Evolutionary conservation across 306 rosid genomes (phyloP).

Genomic region (Luffa acutangula): DNA sequence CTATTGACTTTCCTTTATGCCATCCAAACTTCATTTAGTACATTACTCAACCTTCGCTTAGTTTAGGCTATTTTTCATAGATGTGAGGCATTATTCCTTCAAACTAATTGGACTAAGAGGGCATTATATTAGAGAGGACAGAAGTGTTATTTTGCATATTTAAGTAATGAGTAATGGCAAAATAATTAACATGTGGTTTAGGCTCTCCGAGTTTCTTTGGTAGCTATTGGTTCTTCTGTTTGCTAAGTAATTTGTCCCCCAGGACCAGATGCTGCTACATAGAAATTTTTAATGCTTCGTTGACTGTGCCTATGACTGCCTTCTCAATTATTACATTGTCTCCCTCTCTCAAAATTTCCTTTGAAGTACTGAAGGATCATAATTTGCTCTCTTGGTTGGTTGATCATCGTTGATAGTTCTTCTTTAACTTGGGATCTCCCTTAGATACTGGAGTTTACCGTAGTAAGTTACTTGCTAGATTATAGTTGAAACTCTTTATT

Average conservation of each 20-base stretch:
- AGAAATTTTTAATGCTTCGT: neutral
- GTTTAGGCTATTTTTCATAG: neutral
- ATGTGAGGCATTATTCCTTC: neutral
- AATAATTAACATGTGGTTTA: neutral
- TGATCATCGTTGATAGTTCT: neutral
- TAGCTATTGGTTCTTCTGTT: neutral
- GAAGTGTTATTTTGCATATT: neutral
- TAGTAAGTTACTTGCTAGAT: neutral
- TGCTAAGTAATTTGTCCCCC: neutral
- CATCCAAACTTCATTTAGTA: neutral
- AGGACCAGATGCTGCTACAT: neutral
- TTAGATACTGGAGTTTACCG: neutral
- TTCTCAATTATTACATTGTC: neutral
- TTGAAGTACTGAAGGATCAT: neutral
- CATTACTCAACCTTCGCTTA: neutral
- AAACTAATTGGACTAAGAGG: neutral
- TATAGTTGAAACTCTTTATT: neutral
- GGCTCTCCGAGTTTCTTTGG: neutral
- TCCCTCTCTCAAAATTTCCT: neutral
- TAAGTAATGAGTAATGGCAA: neutral
- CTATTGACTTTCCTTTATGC: neutral
- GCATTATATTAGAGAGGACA: neutral
- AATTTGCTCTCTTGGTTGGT: neutral
- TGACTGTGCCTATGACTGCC: neutral
- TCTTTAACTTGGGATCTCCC: neutral